Evolutionary conservation across 345 rosid genomes (phyloP).

Genomic region (Syzygium aromaticum): DNA sequence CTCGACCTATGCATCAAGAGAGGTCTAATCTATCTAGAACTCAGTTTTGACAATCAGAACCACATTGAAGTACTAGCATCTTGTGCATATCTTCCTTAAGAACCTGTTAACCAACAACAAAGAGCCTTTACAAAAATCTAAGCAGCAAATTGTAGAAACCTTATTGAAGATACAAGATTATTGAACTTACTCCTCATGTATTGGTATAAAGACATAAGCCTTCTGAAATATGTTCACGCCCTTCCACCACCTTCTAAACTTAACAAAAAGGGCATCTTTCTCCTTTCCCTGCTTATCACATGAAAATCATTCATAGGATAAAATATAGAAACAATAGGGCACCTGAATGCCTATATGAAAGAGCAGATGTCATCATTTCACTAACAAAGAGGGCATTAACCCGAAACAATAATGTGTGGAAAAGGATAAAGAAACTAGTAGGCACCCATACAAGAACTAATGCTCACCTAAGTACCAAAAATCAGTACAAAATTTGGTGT

Average conservation of each 20-base stretch:
- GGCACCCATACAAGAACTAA: background rate
- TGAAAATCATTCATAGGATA: background rate
- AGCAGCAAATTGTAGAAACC: background rate
- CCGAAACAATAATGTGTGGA: background rate
- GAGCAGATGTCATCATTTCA: background rate
- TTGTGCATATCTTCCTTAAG: background rate
- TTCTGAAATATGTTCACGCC: slow-evolving; percentile 78
- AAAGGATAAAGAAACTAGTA: background rate
- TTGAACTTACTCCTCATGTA: slow-evolving; percentile 76
- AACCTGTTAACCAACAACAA: background rate
- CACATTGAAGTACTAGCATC: background rate
- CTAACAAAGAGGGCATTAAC: background rate
- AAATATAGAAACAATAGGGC: background rate
- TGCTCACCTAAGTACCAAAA: background rate
- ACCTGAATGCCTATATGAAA: background rate
- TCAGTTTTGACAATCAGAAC: background rate
- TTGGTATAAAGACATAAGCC: slow-evolving; percentile 82
- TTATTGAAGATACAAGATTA: background rate
- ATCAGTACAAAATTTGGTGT: background rate
- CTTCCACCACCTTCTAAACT: slow-evolving; percentile 98
- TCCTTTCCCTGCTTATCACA: slow-evolving; percentile 30
- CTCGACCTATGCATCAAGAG: background rate
- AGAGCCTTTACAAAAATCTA: background rate
- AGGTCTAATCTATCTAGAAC: background rate
- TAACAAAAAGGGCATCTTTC: slow-evolving; percentile 53